Conservation (phyloP, 2,329 filamentous ascomycete species). For the Fusarium lyarnte region DNA sequence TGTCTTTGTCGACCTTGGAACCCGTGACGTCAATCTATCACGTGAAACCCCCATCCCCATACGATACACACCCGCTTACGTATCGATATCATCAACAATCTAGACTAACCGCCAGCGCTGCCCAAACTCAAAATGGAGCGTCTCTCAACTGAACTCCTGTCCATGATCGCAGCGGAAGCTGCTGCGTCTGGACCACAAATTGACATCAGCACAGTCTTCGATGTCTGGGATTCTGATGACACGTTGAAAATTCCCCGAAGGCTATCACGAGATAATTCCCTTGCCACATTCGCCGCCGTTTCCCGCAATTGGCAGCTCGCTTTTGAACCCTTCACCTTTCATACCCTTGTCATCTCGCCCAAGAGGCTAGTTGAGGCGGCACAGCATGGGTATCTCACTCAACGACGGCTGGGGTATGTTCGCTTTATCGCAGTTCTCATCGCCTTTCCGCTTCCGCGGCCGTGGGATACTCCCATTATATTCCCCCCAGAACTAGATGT, state of each 20-base stretch:
- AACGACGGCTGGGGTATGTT: background rate
- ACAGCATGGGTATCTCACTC: background rate
- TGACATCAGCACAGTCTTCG: background rate
- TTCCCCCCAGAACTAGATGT: background rate
- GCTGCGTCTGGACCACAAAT: background rate
- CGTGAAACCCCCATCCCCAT: background rate
- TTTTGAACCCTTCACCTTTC: conserved; percentile 3
- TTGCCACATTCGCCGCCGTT: background rate
- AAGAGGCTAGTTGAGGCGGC: conserved; percentile 1
- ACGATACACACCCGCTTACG: background rate
- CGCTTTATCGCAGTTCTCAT: conserved; percentile 3
- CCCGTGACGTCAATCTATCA: background rate
- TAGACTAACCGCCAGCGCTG: background rate
- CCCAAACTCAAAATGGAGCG: background rate
- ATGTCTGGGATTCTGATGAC: conserved; percentile 2
- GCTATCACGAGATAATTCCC: background rate
- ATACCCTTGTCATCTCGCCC: background rate
- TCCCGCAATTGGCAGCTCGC: conserved; percentile 13
- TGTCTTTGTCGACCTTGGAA: background rate
- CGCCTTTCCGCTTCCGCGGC: conserved; percentile 5
- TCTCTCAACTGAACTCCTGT: conserved; percentile 3
- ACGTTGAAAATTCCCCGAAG: background rate
- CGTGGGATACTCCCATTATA: background rate
- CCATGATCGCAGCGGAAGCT: background rate
- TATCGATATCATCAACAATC: background rate